Evolutionary conservation across 805 yeast species (phyloP).

Genomic region (Saccharomycopsis fermentans): DNA sequence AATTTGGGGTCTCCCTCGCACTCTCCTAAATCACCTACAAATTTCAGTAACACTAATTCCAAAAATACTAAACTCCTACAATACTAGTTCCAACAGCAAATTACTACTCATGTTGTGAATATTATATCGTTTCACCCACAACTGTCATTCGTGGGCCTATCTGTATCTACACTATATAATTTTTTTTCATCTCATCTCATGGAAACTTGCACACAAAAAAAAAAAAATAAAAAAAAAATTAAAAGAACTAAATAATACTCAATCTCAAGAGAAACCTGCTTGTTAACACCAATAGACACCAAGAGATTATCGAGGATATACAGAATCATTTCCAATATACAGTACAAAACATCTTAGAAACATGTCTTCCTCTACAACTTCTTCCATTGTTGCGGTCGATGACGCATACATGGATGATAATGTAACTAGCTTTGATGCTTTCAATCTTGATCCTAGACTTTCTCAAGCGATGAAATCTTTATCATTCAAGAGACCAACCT

Average conservation of each 20-base stretch:
- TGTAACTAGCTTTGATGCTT: conserved; percentile 54
- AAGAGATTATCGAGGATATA: too few species aligned
- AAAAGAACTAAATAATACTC: neutral
- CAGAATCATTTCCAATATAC: too few species aligned
- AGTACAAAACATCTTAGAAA: too few species aligned
- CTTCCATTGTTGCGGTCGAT: conserved; percentile 37
- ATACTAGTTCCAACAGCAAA: too few species aligned
- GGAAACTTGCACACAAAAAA: neutral
- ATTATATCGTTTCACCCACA: too few species aligned
- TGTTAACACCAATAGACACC: too few species aligned
- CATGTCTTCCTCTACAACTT: neutral
- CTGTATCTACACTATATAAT: neutral
- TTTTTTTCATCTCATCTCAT: conserved; percentile 1
- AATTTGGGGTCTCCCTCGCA: too few species aligned
- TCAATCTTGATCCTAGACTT: conserved; percentile 74
- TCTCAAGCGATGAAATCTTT: conserved; percentile 72
- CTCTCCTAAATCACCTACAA: too few species aligned
- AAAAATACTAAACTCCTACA: too few species aligned
- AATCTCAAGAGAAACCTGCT: too few species aligned
- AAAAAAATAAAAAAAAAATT: neutral
- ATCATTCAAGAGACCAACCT: conserved; percentile 80
- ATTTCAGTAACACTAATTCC: too few species aligned
- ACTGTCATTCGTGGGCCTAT: neutral
- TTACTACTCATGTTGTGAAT: too few species aligned
- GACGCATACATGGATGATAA: conserved; percentile 64